Percentiles rank a stretch among this genome's conserved stretches.
Evolutionary conservation across 495 filamentous ascomycete genomes (phyloP).

Genomic region (Neurospora cerealis): DNA sequence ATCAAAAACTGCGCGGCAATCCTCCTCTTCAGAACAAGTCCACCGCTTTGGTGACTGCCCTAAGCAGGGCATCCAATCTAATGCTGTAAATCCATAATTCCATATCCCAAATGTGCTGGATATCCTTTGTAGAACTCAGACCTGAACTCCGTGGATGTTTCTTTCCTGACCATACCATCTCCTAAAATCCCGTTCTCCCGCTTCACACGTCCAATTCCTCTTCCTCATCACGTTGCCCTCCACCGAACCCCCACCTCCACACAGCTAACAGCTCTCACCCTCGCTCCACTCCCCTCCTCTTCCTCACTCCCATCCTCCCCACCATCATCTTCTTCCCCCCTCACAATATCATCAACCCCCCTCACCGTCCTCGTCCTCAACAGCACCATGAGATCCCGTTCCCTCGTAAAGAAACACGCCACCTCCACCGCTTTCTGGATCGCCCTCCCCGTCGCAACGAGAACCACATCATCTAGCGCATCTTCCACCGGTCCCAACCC

Average conservation of each 20-base stretch:
- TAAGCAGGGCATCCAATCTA: too few species aligned
- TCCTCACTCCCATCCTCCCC: conserved; percentile 29
- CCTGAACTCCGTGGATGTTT: not conserved
- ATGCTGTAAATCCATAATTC: not conserved
- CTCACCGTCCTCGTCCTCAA: conserved; percentile 55
- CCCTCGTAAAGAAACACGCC: conserved; percentile 52
- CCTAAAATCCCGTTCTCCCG: not conserved
- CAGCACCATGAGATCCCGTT: conserved; percentile 44
- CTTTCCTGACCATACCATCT: not conserved
- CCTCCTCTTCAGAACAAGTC: not conserved
- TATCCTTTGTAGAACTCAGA: not conserved
- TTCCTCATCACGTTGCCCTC: not conserved
- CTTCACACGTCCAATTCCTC: not conserved
- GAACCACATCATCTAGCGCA: conserved; percentile 44
- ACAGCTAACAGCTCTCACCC: conserved; percentile 43
- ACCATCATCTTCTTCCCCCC: conserved; percentile 34
- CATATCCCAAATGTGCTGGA: not conserved
- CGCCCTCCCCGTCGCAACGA: conserved; percentile 73
- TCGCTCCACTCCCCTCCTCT: conserved; percentile 48
- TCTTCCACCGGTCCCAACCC: conserved; percentile 3
- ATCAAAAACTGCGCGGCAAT: not conserved
- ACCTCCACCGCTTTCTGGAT: conserved; percentile 61
- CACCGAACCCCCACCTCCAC: conserved; percentile 23
- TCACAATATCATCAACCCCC: conserved; percentile 60
- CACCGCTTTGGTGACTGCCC: not conserved